Evolutionary conservation across 441 rosid species (phyloP).

Genomic region (Aleurites moluccanus): DNA sequence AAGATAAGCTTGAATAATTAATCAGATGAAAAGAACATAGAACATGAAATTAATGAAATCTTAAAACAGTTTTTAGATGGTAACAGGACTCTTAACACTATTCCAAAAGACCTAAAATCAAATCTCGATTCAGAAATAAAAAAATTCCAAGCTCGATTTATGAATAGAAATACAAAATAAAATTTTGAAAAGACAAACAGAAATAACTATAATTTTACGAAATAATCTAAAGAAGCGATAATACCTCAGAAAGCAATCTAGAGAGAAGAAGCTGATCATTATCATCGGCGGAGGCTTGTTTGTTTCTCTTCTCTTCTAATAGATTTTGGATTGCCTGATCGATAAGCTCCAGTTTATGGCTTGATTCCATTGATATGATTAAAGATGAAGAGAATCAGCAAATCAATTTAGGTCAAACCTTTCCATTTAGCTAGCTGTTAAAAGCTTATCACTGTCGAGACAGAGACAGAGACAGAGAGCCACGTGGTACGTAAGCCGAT

Average conservation of each 20-base stretch:
- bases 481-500: neutral
- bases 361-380: slow-evolving; percentile 26
- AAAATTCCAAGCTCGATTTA: too few species aligned
- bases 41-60: too few species aligned
- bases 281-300: slow-evolving; percentile 22
- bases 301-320: slow-evolving; percentile 30
- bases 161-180: too few species aligned
- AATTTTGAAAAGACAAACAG: neutral
- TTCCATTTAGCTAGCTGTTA: neutral
- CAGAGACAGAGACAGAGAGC: neutral
- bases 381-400: neutral
- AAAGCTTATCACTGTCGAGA: neutral
- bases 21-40: too few species aligned
- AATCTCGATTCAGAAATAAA: too few species aligned
- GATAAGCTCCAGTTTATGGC: slow-evolving; percentile 33
- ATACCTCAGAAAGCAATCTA: slow-evolving; percentile 49
- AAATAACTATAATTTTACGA: neutral
- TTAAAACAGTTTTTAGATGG: too few species aligned
- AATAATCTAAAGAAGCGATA: neutral
- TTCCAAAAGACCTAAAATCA: too few species aligned
- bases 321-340: slow-evolving; percentile 37
- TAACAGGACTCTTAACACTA: too few species aligned
- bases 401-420: neutral
- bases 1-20: too few species aligned
- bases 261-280: slow-evolving; percentile 43